Base-by-base conservation (phyloP, 129 eudicot genomes). In the Kitagawia praeruptora region DNA sequence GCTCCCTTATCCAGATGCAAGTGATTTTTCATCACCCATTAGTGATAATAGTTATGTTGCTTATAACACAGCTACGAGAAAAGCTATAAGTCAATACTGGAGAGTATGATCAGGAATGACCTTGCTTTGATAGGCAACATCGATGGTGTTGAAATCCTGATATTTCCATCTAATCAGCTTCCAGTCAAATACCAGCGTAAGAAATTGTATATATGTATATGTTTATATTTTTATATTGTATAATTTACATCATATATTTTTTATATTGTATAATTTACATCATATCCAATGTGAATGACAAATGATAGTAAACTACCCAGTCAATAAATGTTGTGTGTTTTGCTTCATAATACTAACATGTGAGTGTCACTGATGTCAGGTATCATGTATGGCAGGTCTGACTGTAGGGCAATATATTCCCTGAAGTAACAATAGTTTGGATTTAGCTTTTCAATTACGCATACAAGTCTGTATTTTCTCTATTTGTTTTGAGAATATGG, bases 161-260 rank as follows among this genome's bases (percentile, higher is more conserved):
- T 95, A 87, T 92, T 92, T 82, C 96, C 97, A 64, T 95, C 99
- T 23, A 95, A 85, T 70, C 96, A 84, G 81, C 97, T 95, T 81
- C 96, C 97, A 63, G 86, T 88, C 75, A 87, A 86, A 75, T 85
- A 88, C 78, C 90, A 90, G 83, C 91, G 99, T 95, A 90, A 88
- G 97, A 76, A 9, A 37, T 73, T 5, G 23, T 16, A 8, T 39
- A 1, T 9, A 8, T 14, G 23, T 38, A 8, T 19, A 5, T 5
- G 23, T 38, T 8, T 39, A 1, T 25, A 21, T 23, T 16, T 48
- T 51, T 23, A 19, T 51, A 51, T 51, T 16, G 8, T 16, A 51
- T 49, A 16, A 49, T 51, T 18, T 34, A 34, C 37, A 34, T 34
- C 37, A 19, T 39, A 1, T 25, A 21, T 23, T 16, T 48, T 51